phyloP scores from a whole-genome alignment of 306 rosid species.

The Trifolium pratense region DNA sequence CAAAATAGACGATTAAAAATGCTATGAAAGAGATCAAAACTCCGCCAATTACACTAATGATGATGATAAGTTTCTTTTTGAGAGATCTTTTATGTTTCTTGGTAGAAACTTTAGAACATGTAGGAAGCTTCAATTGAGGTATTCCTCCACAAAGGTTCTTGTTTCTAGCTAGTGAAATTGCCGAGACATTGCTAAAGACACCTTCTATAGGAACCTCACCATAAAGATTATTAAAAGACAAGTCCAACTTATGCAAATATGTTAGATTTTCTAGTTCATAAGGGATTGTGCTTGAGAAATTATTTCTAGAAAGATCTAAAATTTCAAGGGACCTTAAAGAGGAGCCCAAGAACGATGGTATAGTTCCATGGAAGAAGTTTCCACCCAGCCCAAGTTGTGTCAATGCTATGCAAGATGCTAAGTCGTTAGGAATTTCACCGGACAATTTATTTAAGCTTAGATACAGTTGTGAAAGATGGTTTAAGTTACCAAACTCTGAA shows the following conservation, averaged over 20 bases:
- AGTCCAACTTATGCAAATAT: not conserved
- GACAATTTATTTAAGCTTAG: constrained; percentile 8
- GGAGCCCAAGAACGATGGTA: constrained; percentile 20
- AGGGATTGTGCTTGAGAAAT: not conserved
- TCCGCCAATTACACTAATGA: not conserved
- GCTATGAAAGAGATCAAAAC: not conserved
- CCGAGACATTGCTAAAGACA: not conserved
- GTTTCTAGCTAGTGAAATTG: not conserved
- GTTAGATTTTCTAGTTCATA: not conserved
- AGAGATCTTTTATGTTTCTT: not conserved
- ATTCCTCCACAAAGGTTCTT: constrained; percentile 8
- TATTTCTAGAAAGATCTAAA: not conserved
- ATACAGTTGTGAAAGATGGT: not conserved
- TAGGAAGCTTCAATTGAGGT: not conserved
- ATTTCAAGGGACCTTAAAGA: not conserved
- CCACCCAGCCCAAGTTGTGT: not conserved
- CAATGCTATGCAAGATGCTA: constrained; percentile 26
- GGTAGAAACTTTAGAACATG: not conserved
- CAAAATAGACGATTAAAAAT: not conserved
- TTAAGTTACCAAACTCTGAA: constrained; percentile 35
- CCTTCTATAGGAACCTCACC: not conserved
- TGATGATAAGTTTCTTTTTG: not conserved
- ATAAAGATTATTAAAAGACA: not conserved
- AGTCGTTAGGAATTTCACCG: constrained; percentile 36
- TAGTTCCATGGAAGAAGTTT: constrained; percentile 34